Evolutionary conservation across 2,329 filamentous ascomycete genomes (phyloP), one percentile per base, ranked within the genome.

Genomic region (Coniochaeta sp.): DNA sequence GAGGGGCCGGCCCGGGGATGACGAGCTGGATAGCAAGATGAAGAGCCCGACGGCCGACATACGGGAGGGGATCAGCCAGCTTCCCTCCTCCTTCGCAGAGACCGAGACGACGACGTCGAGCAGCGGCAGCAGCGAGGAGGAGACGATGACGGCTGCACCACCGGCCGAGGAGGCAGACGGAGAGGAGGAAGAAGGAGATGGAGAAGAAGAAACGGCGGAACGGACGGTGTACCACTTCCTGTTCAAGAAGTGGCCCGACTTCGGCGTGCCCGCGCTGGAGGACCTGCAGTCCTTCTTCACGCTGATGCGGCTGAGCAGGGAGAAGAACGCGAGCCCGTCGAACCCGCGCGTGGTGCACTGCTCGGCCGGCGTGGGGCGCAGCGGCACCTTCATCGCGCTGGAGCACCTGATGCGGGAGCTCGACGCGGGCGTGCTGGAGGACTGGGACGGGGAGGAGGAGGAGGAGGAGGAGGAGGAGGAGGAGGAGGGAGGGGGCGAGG

Each of bases 371-470:
- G 93, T 99, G 16, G 95, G 95, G 14, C 86, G 95, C 59, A 96
- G 90, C 8, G 95, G 95, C 36, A 98, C 95, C 0, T 99, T 98
- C 71, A 96, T 99, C 68, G 89, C 91, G 1, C 82, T 99, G n/a
- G 95, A 98, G 74, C 91, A 96, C 73, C 83, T 99, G 28, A 81
- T 96, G 64, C 83, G 87, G 38, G 91, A 97, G 73, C 81, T 98
- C 10, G 86, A 90, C 28, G 82, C 86, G 6, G 93, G 92, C 57
- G 81, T 86, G 24, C 75, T 96, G 57, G 78, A 83, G 63, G 70
- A 77, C 26, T 76, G 75, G 61, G 75, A 79, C 59, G 66, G 67
- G 40, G 14, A n/a, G 9, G 54, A 14, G 10, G 24, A 55, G 55
- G 42, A 19, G n/a, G 14, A 10, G 14, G n/a, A 4, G 40, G 58